phyloP scores from a whole-genome alignment of 2,329 filamentous ascomycete species.

The Fusarium sp. region DNA sequence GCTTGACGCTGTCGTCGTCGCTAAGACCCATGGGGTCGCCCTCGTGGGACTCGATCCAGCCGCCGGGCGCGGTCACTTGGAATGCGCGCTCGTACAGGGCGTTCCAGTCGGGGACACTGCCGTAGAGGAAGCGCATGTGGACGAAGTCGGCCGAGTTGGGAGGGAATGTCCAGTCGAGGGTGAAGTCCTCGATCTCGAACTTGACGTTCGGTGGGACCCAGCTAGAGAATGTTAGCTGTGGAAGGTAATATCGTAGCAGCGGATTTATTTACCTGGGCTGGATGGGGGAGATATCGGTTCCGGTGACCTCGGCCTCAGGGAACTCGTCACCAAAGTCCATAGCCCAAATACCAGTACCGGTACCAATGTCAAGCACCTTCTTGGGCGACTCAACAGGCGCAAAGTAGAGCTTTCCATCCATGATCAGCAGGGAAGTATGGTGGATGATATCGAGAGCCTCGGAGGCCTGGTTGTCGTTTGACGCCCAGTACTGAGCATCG shows the following conservation, averaged over 20 bases:
- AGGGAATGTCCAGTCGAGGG: constrained; percentile 47
- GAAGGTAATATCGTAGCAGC: too few species aligned
- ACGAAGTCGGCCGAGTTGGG: constrained; percentile 65
- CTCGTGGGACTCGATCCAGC: constrained; percentile 54
- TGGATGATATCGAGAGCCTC: constrained; percentile 37
- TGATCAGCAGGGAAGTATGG: constrained; percentile 25
- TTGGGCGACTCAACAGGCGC: constrained; percentile 4
- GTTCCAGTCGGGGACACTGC: constrained; percentile 67
- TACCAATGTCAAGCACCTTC: constrained; percentile 35
- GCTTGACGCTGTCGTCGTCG: constrained; percentile 48
- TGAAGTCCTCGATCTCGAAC: constrained; percentile 50
- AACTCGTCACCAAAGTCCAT: constrained; percentile 60
- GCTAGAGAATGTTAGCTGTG: not conserved
- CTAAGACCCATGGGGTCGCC: constrained; percentile 43
- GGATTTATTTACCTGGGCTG: constrained; percentile 56
- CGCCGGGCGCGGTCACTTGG: constrained; percentile 67
- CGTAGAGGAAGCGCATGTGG: constrained; percentile 68
- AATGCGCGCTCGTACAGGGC: constrained; percentile 63
- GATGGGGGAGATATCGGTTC: constrained; percentile 68
- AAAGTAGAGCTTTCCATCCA: constrained; percentile 31
- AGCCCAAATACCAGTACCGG: constrained; percentile 57
- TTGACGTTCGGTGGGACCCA: constrained; percentile 62
- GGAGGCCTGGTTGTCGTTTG: constrained; percentile 34
- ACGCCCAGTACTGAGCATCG: constrained; percentile 38
- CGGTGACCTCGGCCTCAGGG: constrained; percentile 59